Evolutionary conservation across 306 rosid species (phyloP), one percentile per base, ranked within the genome.

Genomic region (Sechiopsis laciniata): DNA sequence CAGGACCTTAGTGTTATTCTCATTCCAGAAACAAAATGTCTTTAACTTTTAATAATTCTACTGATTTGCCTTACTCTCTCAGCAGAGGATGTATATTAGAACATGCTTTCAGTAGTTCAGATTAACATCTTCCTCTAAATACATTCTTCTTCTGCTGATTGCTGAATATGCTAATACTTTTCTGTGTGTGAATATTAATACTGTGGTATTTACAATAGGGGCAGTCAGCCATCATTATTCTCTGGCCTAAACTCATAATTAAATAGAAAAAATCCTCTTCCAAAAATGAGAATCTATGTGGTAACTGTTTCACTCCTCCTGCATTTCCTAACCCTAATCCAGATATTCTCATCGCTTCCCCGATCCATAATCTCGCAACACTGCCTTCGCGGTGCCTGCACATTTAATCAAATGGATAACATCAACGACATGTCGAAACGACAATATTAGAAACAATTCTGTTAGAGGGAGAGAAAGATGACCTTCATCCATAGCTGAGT

Each of bases 251-350:
- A 21, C 58, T 48, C 70, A 16, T 14, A 22, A 20, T 45, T 14
- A 15, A 32, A 7, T 6, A 26, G 68, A 32, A 24, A 32, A 62
- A 7, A 6, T 48, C 3, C 32, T 72, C 22, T 16, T 55, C 20
- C n/a, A 55, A 55, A 72, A 63, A 16, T 45, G 2, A 32, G 42
- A 59, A 24, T 78, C 86, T 89, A 86, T 1, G 73, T 52, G 16
- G 90, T 77, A 59, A 88, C 76, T 51, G 88, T 80, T 82, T 95
- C 95, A 48, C 54, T 58, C 55, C 82, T 82, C 40, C 91, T 84
- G 84, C 99, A 91, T 77, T 85, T 85, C 79, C 90, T 86, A 72
- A 95, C 78, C 82, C 96, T 84, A 79, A 95, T 77, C 73, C 56
- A 59, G 76, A 95, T 50, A 17, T 16, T 64, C 4, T 84, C 83